Conservation (phyloP, 352 stramenopile species). For the Thalassiosira exigua region DNA sequence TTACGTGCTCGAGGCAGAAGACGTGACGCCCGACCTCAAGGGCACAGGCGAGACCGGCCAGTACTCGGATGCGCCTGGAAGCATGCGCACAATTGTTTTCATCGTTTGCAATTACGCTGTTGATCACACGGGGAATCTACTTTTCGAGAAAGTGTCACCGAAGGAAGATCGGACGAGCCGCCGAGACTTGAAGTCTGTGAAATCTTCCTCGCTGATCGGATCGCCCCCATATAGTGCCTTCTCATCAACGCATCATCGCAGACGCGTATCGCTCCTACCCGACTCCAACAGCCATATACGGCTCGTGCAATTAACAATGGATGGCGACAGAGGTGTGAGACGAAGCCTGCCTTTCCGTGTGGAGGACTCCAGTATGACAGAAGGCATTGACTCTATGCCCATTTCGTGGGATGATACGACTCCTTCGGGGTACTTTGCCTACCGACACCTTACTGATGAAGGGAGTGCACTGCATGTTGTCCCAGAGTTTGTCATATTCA, state of each 20-base stretch:
- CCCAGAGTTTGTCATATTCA: constrained; percentile 85
- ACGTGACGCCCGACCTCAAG: constrained; percentile 57
- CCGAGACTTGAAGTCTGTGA: constrained; percentile 27
- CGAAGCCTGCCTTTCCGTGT: constrained; percentile 76
- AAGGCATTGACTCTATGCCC: constrained; percentile 76
- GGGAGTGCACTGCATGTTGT: constrained; percentile 83
- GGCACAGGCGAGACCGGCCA: constrained; percentile 5
- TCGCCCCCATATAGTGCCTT: constrained; percentile 76
- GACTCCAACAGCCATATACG: constrained; percentile 58
- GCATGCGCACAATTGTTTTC: constrained; percentile 61
- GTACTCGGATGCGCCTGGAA: neutral
- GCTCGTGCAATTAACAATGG: constrained; percentile 82
- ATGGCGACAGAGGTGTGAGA: constrained; percentile 72
- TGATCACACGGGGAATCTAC: constrained; percentile 82
- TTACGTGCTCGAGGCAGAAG: constrained; percentile 72
- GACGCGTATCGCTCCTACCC: constrained; percentile 78
- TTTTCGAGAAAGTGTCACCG: constrained; percentile 78
- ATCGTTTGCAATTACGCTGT: constrained; percentile 81
- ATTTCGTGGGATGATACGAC: constrained; percentile 77
- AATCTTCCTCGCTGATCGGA: constrained; percentile 24
- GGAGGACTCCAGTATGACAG: constrained; percentile 76
- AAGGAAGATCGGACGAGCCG: constrained; percentile 21
- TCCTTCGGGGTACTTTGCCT: constrained; percentile 79
- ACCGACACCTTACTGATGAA: constrained; percentile 74
- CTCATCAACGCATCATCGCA: constrained; percentile 62